Base-by-base conservation (phyloP, 441 rosid species). In the Eutrema salsugineum region DNA sequence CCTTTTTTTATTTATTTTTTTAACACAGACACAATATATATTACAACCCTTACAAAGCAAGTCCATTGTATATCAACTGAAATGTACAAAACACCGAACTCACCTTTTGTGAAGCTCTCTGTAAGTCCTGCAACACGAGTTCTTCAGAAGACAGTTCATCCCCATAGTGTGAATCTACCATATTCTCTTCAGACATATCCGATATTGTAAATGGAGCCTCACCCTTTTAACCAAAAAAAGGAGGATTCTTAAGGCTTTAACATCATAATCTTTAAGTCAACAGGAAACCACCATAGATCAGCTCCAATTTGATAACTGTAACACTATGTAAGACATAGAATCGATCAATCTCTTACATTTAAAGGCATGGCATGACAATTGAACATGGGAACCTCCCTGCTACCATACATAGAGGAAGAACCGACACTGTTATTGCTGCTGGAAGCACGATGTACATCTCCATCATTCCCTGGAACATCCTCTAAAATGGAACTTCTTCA, bases 81-180 rank as follows among this genome's bases (percentile, higher is more conserved):
- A 30, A 5, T 28, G 15, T 17, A 39, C 27, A 58, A 30, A 50
- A 8, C 3, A 8, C 20, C 10, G 33, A 38, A 40, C 68, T 68
- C 62, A 94, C 99, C 90, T 86, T 88, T 64, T 72, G 30, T 83
- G 82, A 85, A 82, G 86, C 97, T 63, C 42, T 79, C 71, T 82
- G 88, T 54, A 94, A 86, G 63, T 92, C 96, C 73, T 79, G 86
- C 38, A 94, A 66, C 42, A 85, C 91, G 15, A 83, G 77, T 78
- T 86, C 89, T 77, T 89, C 96, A 0, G 81, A 57, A 57, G 91
- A 78, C 63, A 75, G 32, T 40, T 83, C 86, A 55, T 73, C 85
- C 1, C 63, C 71, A 19, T 40, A 77, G 39, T 59, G 39, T 44
- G 44, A 43, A 35, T 77, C 53, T 36, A 71, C n/a, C 73, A 71